Evolutionary conservation across 179 eudicot genomes (phyloP).

Genomic region (Heliamphora pulchella): DNA sequence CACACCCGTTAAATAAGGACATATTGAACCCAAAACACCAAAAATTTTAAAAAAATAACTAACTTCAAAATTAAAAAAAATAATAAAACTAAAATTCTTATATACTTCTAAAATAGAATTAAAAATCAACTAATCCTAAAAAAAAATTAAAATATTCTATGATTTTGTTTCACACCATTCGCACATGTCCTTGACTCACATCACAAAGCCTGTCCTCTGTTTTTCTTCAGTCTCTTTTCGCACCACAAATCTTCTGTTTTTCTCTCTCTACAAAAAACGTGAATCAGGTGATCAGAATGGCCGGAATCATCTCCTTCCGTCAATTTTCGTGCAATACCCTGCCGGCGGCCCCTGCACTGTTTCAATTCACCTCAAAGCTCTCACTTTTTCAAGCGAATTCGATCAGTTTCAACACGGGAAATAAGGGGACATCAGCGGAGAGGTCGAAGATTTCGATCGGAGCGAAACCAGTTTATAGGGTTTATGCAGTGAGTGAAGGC

Average conservation of each 20-base stretch:
- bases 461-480: background rate
- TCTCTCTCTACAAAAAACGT: background rate
- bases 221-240: background rate
- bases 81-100: too few species aligned
- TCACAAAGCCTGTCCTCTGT: background rate
- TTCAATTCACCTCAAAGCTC: slow-evolving; percentile 20
- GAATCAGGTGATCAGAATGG: slow-evolving; percentile 19
- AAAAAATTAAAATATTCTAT: too few species aligned
- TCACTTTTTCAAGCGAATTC: slow-evolving; percentile 13
- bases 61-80: too few species aligned
- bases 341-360: slow-evolving; percentile 12
- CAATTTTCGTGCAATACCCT: slow-evolving; percentile 21
- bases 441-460: slow-evolving; percentile 10
- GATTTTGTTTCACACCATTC: too few species aligned
- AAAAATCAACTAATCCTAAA: too few species aligned
- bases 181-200: too few species aligned
- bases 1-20: too few species aligned
- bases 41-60: too few species aligned
- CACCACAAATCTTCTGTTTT: background rate
- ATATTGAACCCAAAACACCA: too few species aligned
- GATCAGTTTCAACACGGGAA: background rate
- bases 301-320: slow-evolving; percentile 28
- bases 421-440: background rate
- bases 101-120: too few species aligned
- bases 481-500: slow-evolving; percentile 27